Evolutionary conservation across 2,329 filamentous ascomycete species (phyloP), one percentile per base, ranked within the genome.

Genomic region (Colletotrichum filicis): DNA sequence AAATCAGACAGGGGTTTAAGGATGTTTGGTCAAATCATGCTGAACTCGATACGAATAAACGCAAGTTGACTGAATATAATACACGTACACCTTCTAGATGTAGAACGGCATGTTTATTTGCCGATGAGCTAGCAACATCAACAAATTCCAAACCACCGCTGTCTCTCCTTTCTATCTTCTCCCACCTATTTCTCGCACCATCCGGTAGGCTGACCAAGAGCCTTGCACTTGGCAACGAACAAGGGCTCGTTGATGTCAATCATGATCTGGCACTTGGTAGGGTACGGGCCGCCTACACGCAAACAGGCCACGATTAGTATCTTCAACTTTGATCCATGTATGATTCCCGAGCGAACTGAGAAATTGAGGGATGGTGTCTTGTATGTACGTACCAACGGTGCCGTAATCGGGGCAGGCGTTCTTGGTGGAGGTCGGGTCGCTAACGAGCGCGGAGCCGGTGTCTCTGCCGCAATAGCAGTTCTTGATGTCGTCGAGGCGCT

Each of bases 381-480:
- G 37, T 42, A 5, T 42, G 37, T 56, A 35, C 62, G 28, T 22
- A 65, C 62, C 62, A 22, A 37, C 30, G 0, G 62, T 28, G 28
- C 62, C 62, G 22, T 37, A 65, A 37, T 65, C 62, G 26, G 62
- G 49, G 22, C 62, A 65, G n/a, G 62, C 62, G 37, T 28, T 24
- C 32, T 65, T 65, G 24, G 62, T 65, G n/a, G 62, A 26, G 30
- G 37, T 30, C n/a, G 62, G 62, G 52, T 57, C 62, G 26, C 62
- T 65, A 2, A 65, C 52, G 1, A 37, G 46, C 22, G 62, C 62
- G 14, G 24, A 37, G 16, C 32, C 46, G 46, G 61, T 65, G 62
- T 65, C 62, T 14, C 62, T 65, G 16, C 62, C 62, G 62, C 62
- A 65, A 16, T 65, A 65, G 52, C 62, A 65, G 62, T 56, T 65